Percentiles rank a stretch among this genome's conserved stretches.
Conservation (phyloP, 2,329 filamentous ascomycete genomes). For the Colletotrichum sp. region DNA sequence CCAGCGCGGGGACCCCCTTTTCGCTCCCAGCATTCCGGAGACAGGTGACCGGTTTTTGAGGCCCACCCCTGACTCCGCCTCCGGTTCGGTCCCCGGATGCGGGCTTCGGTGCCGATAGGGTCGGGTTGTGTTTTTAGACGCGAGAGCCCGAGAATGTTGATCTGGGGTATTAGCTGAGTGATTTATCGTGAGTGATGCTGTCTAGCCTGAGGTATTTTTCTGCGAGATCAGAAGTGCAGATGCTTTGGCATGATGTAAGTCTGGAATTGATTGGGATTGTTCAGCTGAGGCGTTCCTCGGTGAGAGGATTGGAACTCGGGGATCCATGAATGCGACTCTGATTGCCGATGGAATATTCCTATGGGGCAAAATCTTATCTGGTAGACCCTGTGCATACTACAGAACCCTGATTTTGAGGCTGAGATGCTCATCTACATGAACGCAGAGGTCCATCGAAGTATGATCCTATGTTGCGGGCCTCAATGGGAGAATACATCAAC, state of each 20-base stretch:
- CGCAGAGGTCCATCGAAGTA: neutral
- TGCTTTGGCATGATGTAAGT: neutral
- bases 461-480: neutral
- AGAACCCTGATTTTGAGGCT: neutral
- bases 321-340: neutral
- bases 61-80: neutral
- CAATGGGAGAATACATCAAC: neutral
- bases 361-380: neutral
- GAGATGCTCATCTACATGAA: neutral
- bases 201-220: neutral
- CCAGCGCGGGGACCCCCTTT: neutral
- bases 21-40: neutral
- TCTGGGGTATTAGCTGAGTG: neutral
- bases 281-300: neutral
- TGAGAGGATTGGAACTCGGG: neutral
- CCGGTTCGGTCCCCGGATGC: neutral
- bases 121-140: neutral
- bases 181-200: neutral
- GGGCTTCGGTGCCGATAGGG: neutral
- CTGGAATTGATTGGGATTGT: neutral
- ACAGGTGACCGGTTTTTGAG: neutral
- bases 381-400: neutral
- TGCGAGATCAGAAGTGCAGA: neutral
- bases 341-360: neutral
- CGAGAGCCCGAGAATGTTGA: neutral